Evolutionary conservation across 306 rosid genomes (phyloP).

Genomic region (Rubus parviflorus): DNA sequence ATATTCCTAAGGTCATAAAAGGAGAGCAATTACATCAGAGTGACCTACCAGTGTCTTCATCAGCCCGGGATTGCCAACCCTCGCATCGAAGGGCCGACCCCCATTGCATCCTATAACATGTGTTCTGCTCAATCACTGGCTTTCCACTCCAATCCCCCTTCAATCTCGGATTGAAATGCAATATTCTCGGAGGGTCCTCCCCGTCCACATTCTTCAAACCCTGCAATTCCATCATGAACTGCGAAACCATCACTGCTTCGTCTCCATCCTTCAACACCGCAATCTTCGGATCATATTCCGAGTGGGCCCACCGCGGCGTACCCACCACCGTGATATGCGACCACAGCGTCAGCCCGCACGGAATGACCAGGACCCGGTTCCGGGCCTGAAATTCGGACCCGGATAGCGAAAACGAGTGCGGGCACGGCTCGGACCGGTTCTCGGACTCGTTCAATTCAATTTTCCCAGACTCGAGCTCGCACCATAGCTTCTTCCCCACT

Average conservation of each 20-base stretch:
- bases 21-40: too few relatives aligned
- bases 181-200: slow-evolving; percentile 87
- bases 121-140: slow-evolving; percentile 88
- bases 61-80: slow-evolving; percentile 85
- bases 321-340: slow-evolving; percentile 91
- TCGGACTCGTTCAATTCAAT: slow-evolving; percentile 26
- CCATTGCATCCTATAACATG: slow-evolving; percentile 97
- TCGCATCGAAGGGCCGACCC: slow-evolving; percentile 81
- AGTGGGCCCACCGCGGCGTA: slow-evolving; percentile 83
- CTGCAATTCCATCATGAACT: slow-evolving; percentile 91
- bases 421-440: slow-evolving; percentile 65
- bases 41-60: slow-evolving; percentile 72
- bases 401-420: slow-evolving; percentile 55
- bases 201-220: slow-evolving; percentile 89
- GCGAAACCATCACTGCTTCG: slow-evolving; percentile 79
- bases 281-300: slow-evolving; percentile 74
- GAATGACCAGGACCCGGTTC: slow-evolving; percentile 60
- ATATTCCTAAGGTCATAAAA: too few relatives aligned
- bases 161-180: slow-evolving; percentile 95
- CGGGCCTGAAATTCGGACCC: slow-evolving; percentile 52
- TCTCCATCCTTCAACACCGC: slow-evolving; percentile 65
- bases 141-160: slow-evolving; percentile 93
- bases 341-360: slow-evolving; percentile 87
- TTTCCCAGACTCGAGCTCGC: slow-evolving; percentile 56
- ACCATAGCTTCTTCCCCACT: slow-evolving; percentile 69